Evolutionary conservation across 208 protist genomes (phyloP).

Genomic region (Trypanosoma avium): DNA sequence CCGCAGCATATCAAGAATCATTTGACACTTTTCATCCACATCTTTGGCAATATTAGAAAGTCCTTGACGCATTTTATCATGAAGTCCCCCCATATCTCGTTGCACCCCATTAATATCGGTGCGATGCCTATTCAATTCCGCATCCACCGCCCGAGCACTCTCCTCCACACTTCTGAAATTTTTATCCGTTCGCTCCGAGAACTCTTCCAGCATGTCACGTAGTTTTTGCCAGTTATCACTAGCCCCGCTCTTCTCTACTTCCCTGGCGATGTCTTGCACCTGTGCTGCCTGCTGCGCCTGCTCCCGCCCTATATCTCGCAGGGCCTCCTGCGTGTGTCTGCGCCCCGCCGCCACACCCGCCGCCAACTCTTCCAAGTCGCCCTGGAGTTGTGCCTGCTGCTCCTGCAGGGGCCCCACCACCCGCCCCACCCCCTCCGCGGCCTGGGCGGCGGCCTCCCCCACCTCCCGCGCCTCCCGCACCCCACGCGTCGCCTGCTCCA

Average conservation of each 20-base stretch:
- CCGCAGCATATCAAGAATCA: slow-evolving; percentile 57
- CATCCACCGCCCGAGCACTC: slow-evolving; percentile 71
- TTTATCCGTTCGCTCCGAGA: slow-evolving; percentile 80
- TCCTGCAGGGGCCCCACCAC: slow-evolving; percentile 39
- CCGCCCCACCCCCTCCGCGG: slow-evolving; percentile 37
- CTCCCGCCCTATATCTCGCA: slow-evolving; percentile 36
- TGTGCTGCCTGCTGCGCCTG: neutral
- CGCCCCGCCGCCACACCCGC: slow-evolving; percentile 39
- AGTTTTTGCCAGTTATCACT: slow-evolving; percentile 25
- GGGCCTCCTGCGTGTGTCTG: neutral
- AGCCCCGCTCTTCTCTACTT: neutral
- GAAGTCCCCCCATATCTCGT: slow-evolving; percentile 35
- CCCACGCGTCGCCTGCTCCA: slow-evolving; percentile 38
- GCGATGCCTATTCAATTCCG: slow-evolving; percentile 54
- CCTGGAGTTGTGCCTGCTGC: slow-evolving; percentile 36
- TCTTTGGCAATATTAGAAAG: slow-evolving; percentile 48
- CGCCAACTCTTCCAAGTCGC: slow-evolving; percentile 41
- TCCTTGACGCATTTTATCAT: slow-evolving; percentile 40
- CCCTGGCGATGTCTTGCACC: neutral
- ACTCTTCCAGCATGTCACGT: slow-evolving; percentile 64
- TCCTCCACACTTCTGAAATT: slow-evolving; percentile 84
- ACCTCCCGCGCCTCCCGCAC: slow-evolving; percentile 40
- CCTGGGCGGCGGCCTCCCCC: slow-evolving; percentile 42
- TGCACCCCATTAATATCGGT: slow-evolving; percentile 40
- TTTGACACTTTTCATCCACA: slow-evolving; percentile 60